Percentiles rank a stretch among this genome's conserved stretches.
Evolutionary conservation across 1,284 basidiomycete genomes (phyloP).

Genomic region (Pseudozyma hubeiensis): DNA sequence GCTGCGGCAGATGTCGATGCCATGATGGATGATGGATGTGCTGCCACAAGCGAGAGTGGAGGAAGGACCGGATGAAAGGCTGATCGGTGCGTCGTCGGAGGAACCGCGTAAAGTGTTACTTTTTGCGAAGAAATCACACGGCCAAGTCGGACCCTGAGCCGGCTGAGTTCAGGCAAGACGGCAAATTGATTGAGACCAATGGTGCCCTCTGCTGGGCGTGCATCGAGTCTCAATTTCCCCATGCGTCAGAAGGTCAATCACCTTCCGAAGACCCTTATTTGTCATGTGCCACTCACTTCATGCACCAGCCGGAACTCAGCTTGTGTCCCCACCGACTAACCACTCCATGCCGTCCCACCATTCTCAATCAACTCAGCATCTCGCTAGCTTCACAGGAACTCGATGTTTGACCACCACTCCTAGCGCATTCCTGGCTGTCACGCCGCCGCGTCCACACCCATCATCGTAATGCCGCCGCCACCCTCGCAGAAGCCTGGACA

Average conservation of each 20-base stretch:
- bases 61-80: constrained; percentile 3
- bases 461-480: constrained; percentile 17
- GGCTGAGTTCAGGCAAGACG: constrained; percentile 3
- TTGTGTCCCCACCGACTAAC: neutral
- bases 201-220: too few species aligned
- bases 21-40: neutral
- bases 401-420: neutral
- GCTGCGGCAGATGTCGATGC: neutral
- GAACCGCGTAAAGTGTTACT: constrained; percentile 26
- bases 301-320: too few species aligned
- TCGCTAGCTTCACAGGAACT: too few species aligned
- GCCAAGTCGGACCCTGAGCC: constrained; percentile 20
- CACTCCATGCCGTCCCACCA: neutral
- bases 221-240: constrained; percentile 11
- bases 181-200: constrained; percentile 31
- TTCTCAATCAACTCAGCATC: neutral
- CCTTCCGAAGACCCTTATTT: neutral
- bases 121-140: constrained; percentile 2
- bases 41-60: neutral
- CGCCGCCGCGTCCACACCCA: neutral
- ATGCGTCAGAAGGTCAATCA: constrained; percentile 16
- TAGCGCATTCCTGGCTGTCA: neutral
- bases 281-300: too few species aligned
- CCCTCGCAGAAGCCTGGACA: constrained; percentile 34
- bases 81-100: constrained; percentile 23